Evolutionary conservation across 1,139 yeast species (phyloP).

Genomic region (Nakaseomyces kungkrabaensis): DNA sequence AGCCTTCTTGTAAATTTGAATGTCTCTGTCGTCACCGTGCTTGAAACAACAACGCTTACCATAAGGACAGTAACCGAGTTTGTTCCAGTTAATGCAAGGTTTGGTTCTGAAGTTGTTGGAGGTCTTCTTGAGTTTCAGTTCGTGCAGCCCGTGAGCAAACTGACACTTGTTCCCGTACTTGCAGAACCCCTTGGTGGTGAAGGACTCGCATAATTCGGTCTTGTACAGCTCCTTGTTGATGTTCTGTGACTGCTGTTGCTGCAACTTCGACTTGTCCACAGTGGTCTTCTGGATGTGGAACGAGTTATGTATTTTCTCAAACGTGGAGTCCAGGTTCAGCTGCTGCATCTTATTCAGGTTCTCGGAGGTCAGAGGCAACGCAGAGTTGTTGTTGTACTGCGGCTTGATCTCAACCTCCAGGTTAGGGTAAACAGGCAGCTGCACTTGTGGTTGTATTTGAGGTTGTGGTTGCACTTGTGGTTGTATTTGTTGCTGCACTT

Average conservation of each 20-base stretch:
- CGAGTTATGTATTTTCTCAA: slow-evolving; percentile 1
- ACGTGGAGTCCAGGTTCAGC: slow-evolving; percentile 2
- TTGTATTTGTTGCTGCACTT: neutral
- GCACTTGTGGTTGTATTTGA: neutral
- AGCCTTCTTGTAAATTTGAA: slow-evolving; percentile 18
- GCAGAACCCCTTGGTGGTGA: slow-evolving; percentile 61
- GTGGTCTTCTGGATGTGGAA: slow-evolving; percentile 10
- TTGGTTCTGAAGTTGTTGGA: slow-evolving; percentile 86
- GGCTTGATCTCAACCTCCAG: slow-evolving; percentile 20
- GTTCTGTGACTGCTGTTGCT: slow-evolving; percentile 7
- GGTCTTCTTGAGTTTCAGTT: slow-evolving; percentile 61
- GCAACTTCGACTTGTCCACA: slow-evolving; percentile 2
- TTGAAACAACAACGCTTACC: slow-evolving; percentile 89
- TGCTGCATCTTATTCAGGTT: slow-evolving; percentile 14
- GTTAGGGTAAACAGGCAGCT: neutral
- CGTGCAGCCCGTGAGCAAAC: slow-evolving; percentile 83
- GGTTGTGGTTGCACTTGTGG: neutral
- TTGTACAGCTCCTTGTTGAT: slow-evolving; percentile 72
- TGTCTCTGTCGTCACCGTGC: slow-evolving; percentile 44
- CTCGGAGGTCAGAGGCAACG: slow-evolving; percentile 19
- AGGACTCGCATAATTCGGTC: slow-evolving; percentile 82
- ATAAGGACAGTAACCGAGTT: slow-evolving; percentile 74
- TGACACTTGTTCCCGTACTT: slow-evolving; percentile 90
- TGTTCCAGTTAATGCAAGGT: slow-evolving; percentile 83
- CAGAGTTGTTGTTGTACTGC: slow-evolving; percentile 11